These are phyloP conservation scores for Aeschynomene evenia DNA, from an alignment of 306 rosid genomes.

Conservation along the genomic window DNA sequence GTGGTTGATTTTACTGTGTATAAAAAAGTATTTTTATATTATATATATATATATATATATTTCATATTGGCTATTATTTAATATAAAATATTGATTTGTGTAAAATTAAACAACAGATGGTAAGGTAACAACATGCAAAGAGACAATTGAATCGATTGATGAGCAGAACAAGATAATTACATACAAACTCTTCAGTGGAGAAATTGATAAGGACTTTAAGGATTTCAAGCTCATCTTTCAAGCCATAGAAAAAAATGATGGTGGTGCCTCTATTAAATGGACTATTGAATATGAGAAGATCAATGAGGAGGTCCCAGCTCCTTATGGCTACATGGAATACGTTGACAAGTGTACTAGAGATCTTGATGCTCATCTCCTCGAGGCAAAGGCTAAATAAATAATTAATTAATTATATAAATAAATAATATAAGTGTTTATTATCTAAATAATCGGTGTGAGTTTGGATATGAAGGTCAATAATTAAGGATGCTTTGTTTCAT, in stretches of 20 bases:
- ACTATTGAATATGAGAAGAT: not conserved
- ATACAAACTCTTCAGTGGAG: not conserved
- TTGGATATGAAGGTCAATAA: too few species aligned
- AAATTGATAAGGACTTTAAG: not conserved
- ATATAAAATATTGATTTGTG: too few species aligned
- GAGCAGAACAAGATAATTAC: not conserved
- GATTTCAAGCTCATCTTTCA: not conserved
- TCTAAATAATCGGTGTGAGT: too few species aligned
- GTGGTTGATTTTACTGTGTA: too few species aligned
- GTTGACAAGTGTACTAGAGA: not conserved
- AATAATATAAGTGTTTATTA: too few species aligned
- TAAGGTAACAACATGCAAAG: not conserved
- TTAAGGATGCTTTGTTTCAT: too few species aligned
- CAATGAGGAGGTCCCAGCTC: not conserved
- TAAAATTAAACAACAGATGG: not conserved
- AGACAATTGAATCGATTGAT: not conserved
- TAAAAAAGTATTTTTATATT: too few species aligned
- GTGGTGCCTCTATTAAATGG: not conserved
- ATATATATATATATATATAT: too few species aligned
- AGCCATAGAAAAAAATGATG: not conserved
- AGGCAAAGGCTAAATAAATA: not conserved
- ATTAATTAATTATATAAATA: too few species aligned
- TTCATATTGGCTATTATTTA: too few species aligned
- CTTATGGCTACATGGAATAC: not conserved
- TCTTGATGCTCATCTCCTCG: not conserved